Evolutionary conservation across 192 early-diverging fungal genomes (phyloP), one percentile per base, ranked within the genome.

Genomic region (Coemansia sp.): DNA sequence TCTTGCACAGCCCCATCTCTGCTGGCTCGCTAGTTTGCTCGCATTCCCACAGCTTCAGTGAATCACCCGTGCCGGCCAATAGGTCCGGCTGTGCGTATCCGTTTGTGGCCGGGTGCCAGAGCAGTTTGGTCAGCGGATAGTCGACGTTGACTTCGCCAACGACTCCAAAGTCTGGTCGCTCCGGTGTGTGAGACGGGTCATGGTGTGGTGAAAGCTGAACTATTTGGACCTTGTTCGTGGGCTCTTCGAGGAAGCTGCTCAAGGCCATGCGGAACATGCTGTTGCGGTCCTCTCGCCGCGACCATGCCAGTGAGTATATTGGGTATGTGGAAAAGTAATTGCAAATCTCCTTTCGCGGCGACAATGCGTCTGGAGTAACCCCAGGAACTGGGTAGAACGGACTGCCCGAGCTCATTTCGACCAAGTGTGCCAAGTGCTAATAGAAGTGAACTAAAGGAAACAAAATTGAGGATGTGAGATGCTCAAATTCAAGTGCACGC

Each of bases 261-360:
- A 95, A 72, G 3, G 92, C 94, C 51, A 98, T 82, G 59, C 94
- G 84, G 72, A 95, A 95, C 62, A 73, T 66, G n/a, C 68, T 66
- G 54, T 65, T 69, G 35, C 65, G 66, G 67, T 84, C 78, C 19
- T 80, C 74, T 62, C 77, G 78, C 63, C 53, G 89, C 74, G 66
- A 90, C 96, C 96, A 98, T 67, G 93, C 89, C 41, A 97, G 86
- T 2, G 88, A 93, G 77, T 96, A 98, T 7, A 96, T 88, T 1
- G 91, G 89, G 87, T 90, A 95, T 31, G 89, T 86, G 3, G 96
- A 91, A 60, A 85, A 84, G 78, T 93, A 93, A 62, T 91, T 88
- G 73, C 91, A 90, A 41, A 91, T 90, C 70, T 94, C 92, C 63
- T 94, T 94, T 39, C 77, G 79, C 57, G 77, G 81, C 27, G 75